phyloP scores from a whole-genome alignment of 2,329 filamentous ascomycete species.

The Trichoderma koningiopsis region DNA sequence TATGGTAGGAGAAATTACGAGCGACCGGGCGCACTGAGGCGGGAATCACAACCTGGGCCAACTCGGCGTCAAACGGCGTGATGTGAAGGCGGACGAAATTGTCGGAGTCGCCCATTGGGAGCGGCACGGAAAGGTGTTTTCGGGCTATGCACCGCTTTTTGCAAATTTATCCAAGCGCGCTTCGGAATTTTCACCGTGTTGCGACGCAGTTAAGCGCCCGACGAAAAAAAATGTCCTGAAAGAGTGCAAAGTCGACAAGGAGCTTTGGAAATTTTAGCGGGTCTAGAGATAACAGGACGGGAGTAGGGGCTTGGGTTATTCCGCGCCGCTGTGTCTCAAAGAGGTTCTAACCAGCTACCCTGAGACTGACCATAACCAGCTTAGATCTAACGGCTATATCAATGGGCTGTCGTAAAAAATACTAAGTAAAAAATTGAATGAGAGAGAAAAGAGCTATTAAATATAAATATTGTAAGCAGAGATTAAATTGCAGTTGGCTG shows the following conservation, averaged over 20 bases:
- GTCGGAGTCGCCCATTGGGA: constrained; percentile 27
- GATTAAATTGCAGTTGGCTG: neutral
- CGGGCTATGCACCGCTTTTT: neutral
- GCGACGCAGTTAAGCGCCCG: constrained; percentile 20
- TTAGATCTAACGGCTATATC: neutral
- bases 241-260: constrained; percentile 17
- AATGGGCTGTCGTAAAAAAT: neutral
- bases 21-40: constrained; percentile 66
- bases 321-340: neutral
- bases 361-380: neutral
- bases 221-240: neutral
- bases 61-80: constrained; percentile 75
- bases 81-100: constrained; percentile 68
- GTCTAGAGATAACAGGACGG: neutral
- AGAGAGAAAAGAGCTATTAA: too few relatives aligned
- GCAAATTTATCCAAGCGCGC: constrained; percentile 4
- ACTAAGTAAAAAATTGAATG: too few relatives aligned
- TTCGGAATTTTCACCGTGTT: neutral
- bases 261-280: constrained; percentile 27
- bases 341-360: neutral
- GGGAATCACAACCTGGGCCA: constrained; percentile 73
- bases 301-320: constrained; percentile 15
- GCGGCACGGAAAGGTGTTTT: neutral
- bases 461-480: neutral
- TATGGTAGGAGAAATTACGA: constrained; percentile 85